Evolutionary conservation across 1,284 basidiomycete genomes (phyloP), one percentile per base, ranked within the genome.

Genomic region (Leccinum pachyderme): DNA sequence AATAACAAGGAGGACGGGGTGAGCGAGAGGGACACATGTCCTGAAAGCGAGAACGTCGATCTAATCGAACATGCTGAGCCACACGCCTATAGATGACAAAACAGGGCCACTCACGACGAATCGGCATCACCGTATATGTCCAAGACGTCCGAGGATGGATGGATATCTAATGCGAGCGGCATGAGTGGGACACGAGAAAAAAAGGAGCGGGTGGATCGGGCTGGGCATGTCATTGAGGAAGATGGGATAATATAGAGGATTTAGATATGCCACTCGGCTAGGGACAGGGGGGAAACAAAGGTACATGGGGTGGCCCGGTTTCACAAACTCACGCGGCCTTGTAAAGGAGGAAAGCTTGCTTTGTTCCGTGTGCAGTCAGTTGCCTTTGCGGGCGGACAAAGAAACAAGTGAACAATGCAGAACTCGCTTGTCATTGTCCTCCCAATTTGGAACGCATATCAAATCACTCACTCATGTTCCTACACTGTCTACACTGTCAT

Each of bases 21-120:
- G 32, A 90, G 62, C 0, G 82, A 77, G 47, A 92, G 73, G 18
- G 79, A 74, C 22, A 92, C 74, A 68, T 89, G 79, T 7, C 90
- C 89, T 13, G 89, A 87, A 52, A 92, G 76, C 12, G 90, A 90
- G 69, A 89, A 92, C 2, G 84, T 83, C 53, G 83, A 81, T 58
- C 89, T 90, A 60, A 49, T 49, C 32, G 32, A 54, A 28, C 39
- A 32, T 49, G 46, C 49, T 54, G 55, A 55, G 47, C 55, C 43
- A 43, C 24, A 47, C 55, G 8, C 41, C 41, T 13, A 8, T 50
- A 32, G 35, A 43, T 33, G 39, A 49, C n/a, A 35, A 35, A 51
- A 18, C 44, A 46, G 52, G 51, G 29, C 73, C 41, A 52, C 87
- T 77, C 67, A 91, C 90, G 74, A 77, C 54, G 75, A 61, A 68